These are phyloP conservation scores for Dimargaris cristalligena DNA, from an alignment of 192 early-diverging fungal species.

Conservation along the genomic window DNA sequence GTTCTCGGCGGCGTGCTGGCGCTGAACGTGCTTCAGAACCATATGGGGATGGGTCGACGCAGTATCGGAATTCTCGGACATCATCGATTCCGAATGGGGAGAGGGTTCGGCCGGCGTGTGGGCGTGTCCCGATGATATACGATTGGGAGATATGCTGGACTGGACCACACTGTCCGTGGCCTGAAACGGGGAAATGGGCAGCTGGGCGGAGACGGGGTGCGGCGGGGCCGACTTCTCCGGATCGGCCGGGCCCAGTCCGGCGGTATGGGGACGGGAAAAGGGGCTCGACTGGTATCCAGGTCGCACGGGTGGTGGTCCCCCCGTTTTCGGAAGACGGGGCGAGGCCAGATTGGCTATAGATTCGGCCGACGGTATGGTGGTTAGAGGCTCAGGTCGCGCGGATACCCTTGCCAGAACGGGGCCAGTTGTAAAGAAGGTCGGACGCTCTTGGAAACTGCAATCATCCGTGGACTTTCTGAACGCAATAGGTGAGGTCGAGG, in stretches of 20 bases:
- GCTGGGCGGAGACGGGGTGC: neutral
- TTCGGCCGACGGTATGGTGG: neutral
- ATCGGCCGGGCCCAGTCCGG: too few relatives aligned
- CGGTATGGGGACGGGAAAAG: too few relatives aligned
- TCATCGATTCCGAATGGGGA: neutral
- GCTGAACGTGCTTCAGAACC: neutral
- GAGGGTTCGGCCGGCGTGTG: neutral
- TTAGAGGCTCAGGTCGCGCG: neutral
- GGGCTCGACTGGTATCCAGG: too few relatives aligned
- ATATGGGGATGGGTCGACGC: neutral
- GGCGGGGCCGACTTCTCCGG: neutral
- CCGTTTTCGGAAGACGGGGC: too few relatives aligned
- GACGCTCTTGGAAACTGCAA: too few relatives aligned
- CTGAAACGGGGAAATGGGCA: neutral
- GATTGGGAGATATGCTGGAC: neutral
- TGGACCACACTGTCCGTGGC: neutral
- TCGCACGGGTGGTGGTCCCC: too few relatives aligned
- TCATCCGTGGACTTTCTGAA: too few relatives aligned
- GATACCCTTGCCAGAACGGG: neutral
- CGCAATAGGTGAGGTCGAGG: neutral
- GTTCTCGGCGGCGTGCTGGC: neutral
- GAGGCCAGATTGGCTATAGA: neutral
- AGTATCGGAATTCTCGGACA: too few relatives aligned
- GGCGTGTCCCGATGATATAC: neutral
- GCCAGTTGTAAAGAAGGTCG: neutral